A percentile compares a stretch with the other conserved stretches of the same genome.
phyloP scores from a whole-genome alignment of 768 basidiomycete genomes.

The Russula compacta region DNA sequence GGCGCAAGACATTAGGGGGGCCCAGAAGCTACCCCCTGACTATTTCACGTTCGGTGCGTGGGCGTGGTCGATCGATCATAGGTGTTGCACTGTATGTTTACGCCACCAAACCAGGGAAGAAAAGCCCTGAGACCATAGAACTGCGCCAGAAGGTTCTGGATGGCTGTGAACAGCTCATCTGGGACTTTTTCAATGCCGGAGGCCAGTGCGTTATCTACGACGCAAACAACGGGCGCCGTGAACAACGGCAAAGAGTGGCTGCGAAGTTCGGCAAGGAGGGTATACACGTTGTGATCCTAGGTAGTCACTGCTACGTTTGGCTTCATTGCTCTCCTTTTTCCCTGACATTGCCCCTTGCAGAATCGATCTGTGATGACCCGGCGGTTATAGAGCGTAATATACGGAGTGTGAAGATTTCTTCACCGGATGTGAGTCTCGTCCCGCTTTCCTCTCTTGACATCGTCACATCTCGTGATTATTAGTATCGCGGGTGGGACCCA shows the following conservation, averaged over 20 bases:
- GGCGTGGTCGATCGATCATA: constrained; percentile 22
- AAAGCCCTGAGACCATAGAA: constrained; percentile 69
- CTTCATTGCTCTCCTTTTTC: not conserved
- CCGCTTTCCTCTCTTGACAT: not conserved
- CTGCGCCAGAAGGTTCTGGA: constrained; percentile 65
- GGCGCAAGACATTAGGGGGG: constrained; percentile 81
- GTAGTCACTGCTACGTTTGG: constrained; percentile 32
- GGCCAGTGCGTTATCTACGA: constrained; percentile 99
- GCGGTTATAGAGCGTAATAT: constrained; percentile 94
- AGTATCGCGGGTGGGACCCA: constrained; percentile 88
- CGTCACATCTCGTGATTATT: constrained; percentile 32
- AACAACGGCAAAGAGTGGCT: constrained; percentile 57
- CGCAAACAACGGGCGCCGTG: constrained; percentile 83
- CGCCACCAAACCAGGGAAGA: constrained; percentile 42
- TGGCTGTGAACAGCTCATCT: constrained; percentile 84
- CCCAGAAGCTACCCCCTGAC: constrained; percentile 80
- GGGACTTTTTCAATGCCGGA: constrained; percentile 75
- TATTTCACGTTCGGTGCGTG: constrained; percentile 77
- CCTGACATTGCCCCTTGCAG: constrained; percentile 33
- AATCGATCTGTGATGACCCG: constrained; percentile 83
- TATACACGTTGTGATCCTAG: constrained; percentile 90
- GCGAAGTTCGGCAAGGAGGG: constrained; percentile 81
- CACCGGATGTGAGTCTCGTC: constrained; percentile 71
- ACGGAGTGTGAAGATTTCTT: constrained; percentile 94
- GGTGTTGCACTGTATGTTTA: not conserved